Evolutionary conservation across 352 stramenopile species (phyloP), one percentile per base, ranked within the genome.

Genomic region (Phytophthora vignae): DNA sequence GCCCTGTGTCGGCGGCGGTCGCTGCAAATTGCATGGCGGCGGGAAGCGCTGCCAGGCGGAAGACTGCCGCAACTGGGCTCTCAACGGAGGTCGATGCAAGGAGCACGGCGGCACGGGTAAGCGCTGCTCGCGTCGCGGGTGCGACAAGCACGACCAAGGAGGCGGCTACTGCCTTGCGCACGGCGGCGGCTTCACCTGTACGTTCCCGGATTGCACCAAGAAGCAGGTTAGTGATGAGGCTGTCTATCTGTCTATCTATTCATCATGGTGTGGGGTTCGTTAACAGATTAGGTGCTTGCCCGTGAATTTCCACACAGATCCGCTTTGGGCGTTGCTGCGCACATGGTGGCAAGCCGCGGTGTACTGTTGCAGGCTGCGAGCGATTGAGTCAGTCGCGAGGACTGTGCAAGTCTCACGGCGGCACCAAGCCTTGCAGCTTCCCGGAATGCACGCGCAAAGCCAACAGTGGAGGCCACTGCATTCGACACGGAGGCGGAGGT

Each of bases 321-420:
- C 85, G 87, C 46, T 92, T 89, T 62, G 85, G 85, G 29, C 81
- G 80, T 7, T 96, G 88, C 74, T 93, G 84, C 61, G 85, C 84
- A 10, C 88, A 96, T 52, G 88, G 88, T 14, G 88, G 88, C 12
- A 93, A 93, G 56, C 86, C 84, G 11, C 76, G 78, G 4, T 96
- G 88, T 48, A 72, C 71, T 2, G 74, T 94, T 15, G 84, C 87
- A 10, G 85, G 87, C 14, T 96, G 88, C 49, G 81, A 91, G 54
- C 89, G 88, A 25, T 69, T 92, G 29, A 82, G 79, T 17, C 83
- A 92, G 76, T 64, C 85, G 21, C 81, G 78, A 33, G 82, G 88
- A 8, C 65, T 95, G 21, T 97, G 90, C 69, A 96, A 96, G 64
- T 78, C 78, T 31, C 90, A 97, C 55, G 90, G 90, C 40, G 90